Evolutionary conservation across 208 protist species (phyloP).

Genomic region (Leptomonas pyrrhocoris): DNA sequence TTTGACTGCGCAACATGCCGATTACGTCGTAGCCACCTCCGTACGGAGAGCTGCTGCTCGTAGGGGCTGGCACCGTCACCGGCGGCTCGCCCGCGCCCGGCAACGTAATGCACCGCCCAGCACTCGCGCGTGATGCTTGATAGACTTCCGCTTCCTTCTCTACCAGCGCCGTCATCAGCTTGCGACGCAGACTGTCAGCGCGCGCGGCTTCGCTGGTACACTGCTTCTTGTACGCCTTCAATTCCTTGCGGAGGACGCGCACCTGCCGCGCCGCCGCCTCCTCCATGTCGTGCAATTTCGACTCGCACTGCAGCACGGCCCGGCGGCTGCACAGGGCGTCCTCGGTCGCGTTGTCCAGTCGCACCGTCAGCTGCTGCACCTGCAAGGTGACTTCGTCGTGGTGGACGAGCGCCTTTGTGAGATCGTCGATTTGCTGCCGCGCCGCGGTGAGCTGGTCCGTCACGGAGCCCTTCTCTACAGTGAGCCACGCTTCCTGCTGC

Average conservation of each 20-base stretch:
- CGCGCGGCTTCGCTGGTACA: slow-evolving; percentile 47
- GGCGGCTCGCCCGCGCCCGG: slow-evolving; percentile 7
- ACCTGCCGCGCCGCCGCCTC: slow-evolving; percentile 57
- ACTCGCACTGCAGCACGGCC: slow-evolving; percentile 38
- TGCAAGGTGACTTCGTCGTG: slow-evolving; percentile 46
- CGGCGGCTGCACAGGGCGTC: slow-evolving; percentile 52
- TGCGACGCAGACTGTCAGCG: slow-evolving; percentile 54
- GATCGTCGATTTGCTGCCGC: slow-evolving; percentile 52
- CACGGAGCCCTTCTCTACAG: slow-evolving; percentile 45
- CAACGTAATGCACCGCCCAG: not conserved
- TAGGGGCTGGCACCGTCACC: slow-evolving; percentile 5
- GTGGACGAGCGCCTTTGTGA: slow-evolving; percentile 31
- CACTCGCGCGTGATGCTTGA: not conserved
- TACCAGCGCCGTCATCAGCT: slow-evolving; percentile 60
- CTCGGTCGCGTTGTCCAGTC: slow-evolving; percentile 45
- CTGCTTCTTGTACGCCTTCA: slow-evolving; percentile 56
- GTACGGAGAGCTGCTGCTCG: not conserved
- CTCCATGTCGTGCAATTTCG: slow-evolving; percentile 47
- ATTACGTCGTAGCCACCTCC: slow-evolving; percentile 55
- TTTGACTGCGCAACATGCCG: slow-evolving; percentile 57
- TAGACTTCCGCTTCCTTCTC: slow-evolving; percentile 48
- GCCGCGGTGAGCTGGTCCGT: slow-evolving; percentile 49
- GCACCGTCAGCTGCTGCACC: slow-evolving; percentile 58
- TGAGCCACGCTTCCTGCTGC: slow-evolving; percentile 68
- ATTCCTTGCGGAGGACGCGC: slow-evolving; percentile 43